Evolutionary conservation across 164 flowering plant species (phyloP), one percentile per base, ranked within the genome.

Genomic region (Magnolia sinica): DNA sequence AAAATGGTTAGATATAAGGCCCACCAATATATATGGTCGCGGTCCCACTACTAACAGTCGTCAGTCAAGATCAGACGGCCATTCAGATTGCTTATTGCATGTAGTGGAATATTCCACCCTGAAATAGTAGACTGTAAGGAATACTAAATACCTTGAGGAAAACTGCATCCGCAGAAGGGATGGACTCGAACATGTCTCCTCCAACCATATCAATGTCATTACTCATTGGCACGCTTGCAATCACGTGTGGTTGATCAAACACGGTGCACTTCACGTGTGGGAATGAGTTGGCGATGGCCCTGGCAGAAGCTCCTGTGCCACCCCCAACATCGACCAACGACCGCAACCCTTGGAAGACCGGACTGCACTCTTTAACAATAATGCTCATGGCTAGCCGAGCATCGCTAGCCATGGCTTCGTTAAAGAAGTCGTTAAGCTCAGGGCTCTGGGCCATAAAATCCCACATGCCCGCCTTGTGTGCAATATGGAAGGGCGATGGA

Each of bases 341-440:
- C 37, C 51, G 66, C 74, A 85, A 58, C 8, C 88, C 87, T 52
- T 77, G 69, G 59, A 87, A 83, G 22, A 77, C 74, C 1, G 24
- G 65, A 52, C 58, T 65, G 66, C 82, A 74, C 31, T 85, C 74
- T 7, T 67, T 63, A 16, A 85, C 29, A 37, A 85, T 10, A 20
- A 85, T 74, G 1, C 70, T 73, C 27, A 55, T 77, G 14, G 80
- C 70, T 61, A 86, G 29, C 37, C 64, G 64, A 2, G 86, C 45
- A 71, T 89, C 91, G 70, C 85, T 77, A 1, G 85, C 86, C 89
- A 89, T 87, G 24, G 80, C 87, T 61, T 83, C 81, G 69, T 85
- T 79, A 69, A 89, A 86, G 1, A 64, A 0, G 8, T 50, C 50
- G 50, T 68, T 81, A 7, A 76, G 19, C n/a, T 71, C 73, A 0